Conservation (phyloP, 2,329 filamentous ascomycete genomes). For the Fusarium newnesense region DNA sequence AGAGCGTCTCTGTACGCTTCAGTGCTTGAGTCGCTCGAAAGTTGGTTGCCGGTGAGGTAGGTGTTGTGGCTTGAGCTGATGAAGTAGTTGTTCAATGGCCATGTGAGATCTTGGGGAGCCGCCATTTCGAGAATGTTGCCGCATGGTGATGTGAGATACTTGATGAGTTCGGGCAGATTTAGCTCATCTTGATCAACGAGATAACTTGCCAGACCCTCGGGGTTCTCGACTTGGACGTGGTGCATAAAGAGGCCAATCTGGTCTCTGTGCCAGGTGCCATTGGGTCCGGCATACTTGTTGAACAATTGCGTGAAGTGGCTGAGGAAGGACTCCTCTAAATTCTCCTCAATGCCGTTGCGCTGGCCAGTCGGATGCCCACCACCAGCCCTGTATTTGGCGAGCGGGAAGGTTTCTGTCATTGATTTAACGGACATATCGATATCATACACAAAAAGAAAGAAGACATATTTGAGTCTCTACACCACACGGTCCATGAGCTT, state of each 20-base stretch:
- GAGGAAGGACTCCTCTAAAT: not conserved
- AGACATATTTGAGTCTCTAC: fast-evolving
- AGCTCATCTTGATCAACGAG: conserved; percentile 1
- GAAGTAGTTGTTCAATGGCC: conserved; percentile 86
- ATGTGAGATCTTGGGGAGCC: conserved; percentile 62
- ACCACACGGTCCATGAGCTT: fast-evolving
- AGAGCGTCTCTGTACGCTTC: conserved; percentile 83
- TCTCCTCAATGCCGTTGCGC: conserved; percentile 8
- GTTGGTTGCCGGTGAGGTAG: conserved; percentile 86
- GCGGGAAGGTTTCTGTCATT: not conserved
- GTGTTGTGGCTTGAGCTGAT: conserved; percentile 97
- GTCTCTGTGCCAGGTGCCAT: not conserved
- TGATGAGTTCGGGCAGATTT: not conserved
- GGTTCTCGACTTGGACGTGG: conserved; percentile 7
- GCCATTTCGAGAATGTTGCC: conserved; percentile 13
- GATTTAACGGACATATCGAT: fast-evolving
- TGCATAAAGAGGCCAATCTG: conserved; percentile 15
- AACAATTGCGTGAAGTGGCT: not conserved
- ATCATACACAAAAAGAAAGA: not conserved
- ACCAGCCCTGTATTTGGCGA: not conserved
- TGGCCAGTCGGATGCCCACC: conserved; percentile 1
- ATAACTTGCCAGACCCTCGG: conserved; percentile 3
- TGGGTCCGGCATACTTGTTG: not conserved
- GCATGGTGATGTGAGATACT: conserved; percentile 15
- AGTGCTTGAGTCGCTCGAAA: conserved; percentile 78